Base-by-base conservation (phyloP, 768 basidiomycete genomes). In the Termitomyces bulborhizus region DNA sequence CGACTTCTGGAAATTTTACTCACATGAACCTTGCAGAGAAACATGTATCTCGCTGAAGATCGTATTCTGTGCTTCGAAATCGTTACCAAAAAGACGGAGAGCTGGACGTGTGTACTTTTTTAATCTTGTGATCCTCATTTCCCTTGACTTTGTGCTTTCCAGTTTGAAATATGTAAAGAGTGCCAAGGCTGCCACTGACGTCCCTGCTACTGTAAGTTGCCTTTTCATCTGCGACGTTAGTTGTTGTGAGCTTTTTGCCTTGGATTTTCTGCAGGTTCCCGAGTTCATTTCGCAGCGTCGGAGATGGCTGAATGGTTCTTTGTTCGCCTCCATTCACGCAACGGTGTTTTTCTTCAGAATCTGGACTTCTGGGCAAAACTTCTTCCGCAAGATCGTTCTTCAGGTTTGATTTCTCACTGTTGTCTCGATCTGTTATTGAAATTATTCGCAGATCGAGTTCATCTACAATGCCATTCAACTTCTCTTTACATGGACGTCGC, bases 281-380 rank as follows among this genome's bases (percentile, higher is more conserved):
- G 95, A 97, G 67, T 96, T 96, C 72, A 97, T 96, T 60, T 93
- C 90, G 3, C 94, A 98, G 66, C 86, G 93, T 66, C 86, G 93
- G 63, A 81, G 93, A 63, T 94, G 86, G 88, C 69, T 90, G 54
- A 89, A 90, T 63, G 94, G 95, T 40, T 95, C 92, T 3, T 77
- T 97, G 21, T 97, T 97, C 65, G 94, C 93, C 13, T 92, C 90
- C 1, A 84, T 96, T 51, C 96, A 98, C 66, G 91, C 95, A 0
- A 89, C 94, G 0, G 81, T 92, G 18, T 94, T 94, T 72, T 88
- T 86, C 71, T 86, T 83, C 71, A 84, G 86, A 64, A 90, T 98
- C 54, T 92, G 90, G 87, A 81, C 85, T 3, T 93, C 92, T 6
- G 90, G 92, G n/a, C 95, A 98, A 69, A 84, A 85, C 64, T 80